phyloP scores from a whole-genome alignment of 129 eudicot genomes.

The Ambrosia artemisiifolia region DNA sequence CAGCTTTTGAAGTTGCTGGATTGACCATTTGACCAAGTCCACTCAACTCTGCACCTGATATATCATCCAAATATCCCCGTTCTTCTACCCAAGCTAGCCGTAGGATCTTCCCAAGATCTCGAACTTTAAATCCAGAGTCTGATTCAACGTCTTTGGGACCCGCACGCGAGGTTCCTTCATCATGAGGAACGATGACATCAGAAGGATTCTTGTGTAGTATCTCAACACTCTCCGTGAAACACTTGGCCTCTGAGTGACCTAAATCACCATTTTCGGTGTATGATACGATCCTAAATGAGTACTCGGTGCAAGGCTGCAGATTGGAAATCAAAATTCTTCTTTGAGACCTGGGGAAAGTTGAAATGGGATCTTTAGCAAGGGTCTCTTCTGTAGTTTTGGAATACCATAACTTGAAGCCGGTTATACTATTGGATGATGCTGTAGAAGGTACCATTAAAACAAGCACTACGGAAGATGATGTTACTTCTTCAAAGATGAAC shows the following conservation, averaged over 20 bases:
- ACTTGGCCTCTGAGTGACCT: conserved; percentile 81
- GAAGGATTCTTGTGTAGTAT: conserved; percentile 36
- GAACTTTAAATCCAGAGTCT: conserved; percentile 67
- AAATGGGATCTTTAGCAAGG: conserved; percentile 60
- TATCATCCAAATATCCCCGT: conserved; percentile 45
- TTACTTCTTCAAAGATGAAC: conserved; percentile 73
- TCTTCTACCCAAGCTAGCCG: conserved; percentile 61
- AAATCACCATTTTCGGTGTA: conserved; percentile 63
- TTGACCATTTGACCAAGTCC: conserved; percentile 16
- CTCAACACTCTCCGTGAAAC: conserved; percentile 69
- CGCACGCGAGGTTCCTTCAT: conserved; percentile 51
- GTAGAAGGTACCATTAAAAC: conserved; percentile 62
- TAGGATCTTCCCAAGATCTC: conserved; percentile 75
- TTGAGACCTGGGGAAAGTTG: conserved; percentile 56
- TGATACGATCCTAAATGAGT: conserved; percentile 68
- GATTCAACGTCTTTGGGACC: conserved; percentile 45
- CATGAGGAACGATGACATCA: conserved; percentile 5
- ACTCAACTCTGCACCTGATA: conserved; percentile 36
- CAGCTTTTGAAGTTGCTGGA: conserved; percentile 28
- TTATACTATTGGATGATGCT: conserved; percentile 34
- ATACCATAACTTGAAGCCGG: conserved; percentile 88
- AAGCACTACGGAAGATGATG: conserved; percentile 62
- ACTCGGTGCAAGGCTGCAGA: conserved; percentile 87
- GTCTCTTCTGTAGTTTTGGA: conserved; percentile 53
- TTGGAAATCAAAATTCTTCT: conserved; percentile 64